Conservation (phyloP, 345 rosid species). For the Hypericum androsaemum region DNA sequence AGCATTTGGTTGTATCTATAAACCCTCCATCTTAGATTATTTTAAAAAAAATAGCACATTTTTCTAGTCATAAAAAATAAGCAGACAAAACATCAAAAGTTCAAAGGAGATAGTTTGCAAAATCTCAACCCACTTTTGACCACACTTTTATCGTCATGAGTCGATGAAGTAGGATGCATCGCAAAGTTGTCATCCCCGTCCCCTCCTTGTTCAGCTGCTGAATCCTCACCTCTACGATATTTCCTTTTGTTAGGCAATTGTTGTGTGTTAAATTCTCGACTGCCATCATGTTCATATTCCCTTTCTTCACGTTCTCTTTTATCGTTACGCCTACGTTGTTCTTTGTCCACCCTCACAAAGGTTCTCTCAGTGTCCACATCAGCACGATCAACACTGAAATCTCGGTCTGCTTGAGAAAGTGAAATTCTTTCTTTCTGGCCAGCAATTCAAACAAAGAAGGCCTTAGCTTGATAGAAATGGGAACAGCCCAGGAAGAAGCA, state of each 20-base stretch:
- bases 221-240: conserved; percentile 31
- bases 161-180: conserved; percentile 38
- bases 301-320: conserved; percentile 49
- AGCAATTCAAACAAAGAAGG: conserved; percentile 16
- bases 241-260: conserved; percentile 42
- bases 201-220: conserved; percentile 46
- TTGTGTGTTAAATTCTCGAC: conserved; percentile 49
- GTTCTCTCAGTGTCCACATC: conserved; percentile 53
- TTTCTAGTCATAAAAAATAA: too few relatives aligned
- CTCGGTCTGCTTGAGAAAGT: conserved; percentile 41
- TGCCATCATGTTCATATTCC: conserved; percentile 52
- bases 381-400: conserved; percentile 43
- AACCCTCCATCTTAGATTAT: too few relatives aligned
- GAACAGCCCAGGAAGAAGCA: neutral
- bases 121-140: conserved; percentile 37
- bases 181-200: conserved; percentile 51
- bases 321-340: conserved; percentile 55
- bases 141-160: conserved; percentile 59
- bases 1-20: too few relatives aligned
- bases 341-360: conserved; percentile 48
- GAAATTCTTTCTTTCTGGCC: conserved; percentile 64
- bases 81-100: too few relatives aligned
- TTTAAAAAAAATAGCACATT: too few relatives aligned
- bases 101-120: too few relatives aligned
- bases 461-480: conserved; percentile 18